phyloP scores from a whole-genome alignment of 148 eudicot species.

The Beta vulgaris region DNA sequence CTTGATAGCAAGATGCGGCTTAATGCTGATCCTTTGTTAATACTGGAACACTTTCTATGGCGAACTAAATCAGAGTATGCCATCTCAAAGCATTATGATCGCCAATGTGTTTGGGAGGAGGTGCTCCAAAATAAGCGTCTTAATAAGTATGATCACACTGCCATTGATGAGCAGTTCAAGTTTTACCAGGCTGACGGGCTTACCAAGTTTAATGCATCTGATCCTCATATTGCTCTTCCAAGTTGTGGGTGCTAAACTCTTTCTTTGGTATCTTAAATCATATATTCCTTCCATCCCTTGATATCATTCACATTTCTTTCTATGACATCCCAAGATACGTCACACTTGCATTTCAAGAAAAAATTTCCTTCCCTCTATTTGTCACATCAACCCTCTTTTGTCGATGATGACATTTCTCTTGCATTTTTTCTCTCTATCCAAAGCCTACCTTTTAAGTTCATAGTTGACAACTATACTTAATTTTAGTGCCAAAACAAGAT shows the following conservation, averaged over 20 bases:
- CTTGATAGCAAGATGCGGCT: conserved; percentile 96
- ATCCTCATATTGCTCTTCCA: conserved; percentile 67
- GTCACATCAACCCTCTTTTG: background rate
- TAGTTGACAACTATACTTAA: background rate
- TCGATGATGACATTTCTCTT: background rate
- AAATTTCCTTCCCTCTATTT: background rate
- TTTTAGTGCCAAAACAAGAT: background rate
- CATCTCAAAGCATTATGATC: conserved; percentile 88
- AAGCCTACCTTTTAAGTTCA: background rate
- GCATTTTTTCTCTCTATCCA: background rate
- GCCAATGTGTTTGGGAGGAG: conserved; percentile 98
- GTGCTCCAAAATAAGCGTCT: conserved; percentile 97
- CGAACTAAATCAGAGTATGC: conserved; percentile 82
- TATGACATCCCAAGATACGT: background rate
- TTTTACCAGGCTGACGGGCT: conserved; percentile 93
- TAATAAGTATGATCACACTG: conserved; percentile 88
- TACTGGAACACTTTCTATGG: conserved; percentile 86
- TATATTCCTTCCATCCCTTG: background rate
- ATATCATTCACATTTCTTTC: background rate
- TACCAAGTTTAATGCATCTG: conserved; percentile 73
- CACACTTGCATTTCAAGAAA: background rate
- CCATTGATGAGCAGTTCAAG: conserved; percentile 80
- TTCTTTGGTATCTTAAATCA: background rate
- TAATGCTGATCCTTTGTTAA: conserved; percentile 72
- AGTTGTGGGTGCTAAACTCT: conserved; percentile 61